Base-by-base conservation (phyloP, 2,329 filamentous ascomycete genomes). In the Colletotrichum eremochloae region DNA sequence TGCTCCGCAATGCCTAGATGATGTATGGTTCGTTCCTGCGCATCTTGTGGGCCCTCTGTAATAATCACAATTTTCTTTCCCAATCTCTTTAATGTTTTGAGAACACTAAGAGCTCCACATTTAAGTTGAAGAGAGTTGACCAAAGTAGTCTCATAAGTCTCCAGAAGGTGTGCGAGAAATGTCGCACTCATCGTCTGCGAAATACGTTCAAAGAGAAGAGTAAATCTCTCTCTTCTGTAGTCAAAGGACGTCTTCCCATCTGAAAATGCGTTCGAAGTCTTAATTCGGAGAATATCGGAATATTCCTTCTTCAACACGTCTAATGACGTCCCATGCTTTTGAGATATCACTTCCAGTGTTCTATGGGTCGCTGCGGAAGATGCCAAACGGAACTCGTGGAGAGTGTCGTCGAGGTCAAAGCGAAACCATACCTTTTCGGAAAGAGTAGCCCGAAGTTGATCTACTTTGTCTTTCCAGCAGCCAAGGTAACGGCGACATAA, bases 391-490 rank as follows among this genome's bases (percentile, higher is more conserved):
- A 86, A 87, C 57, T 84, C 80, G 69, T 87, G 85, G 1, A 87
- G 77, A 0, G 84, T 86, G 73, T 86, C 84, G 67, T 87, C 85
- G 7, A 87, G 81, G 52, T 86, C 85, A 64, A 87, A 86, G 1
- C 81, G 83, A 48, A 85, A 80, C 83, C 84, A 86, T 38, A 11
- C 5, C 36, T 38, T 38, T 38, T 38, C 36, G 36, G 36, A 38
- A 9, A 11, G 36, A 38, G 36, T 38, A 11, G 36, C 36, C 2
- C 36, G 36, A 38, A 38, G 36, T 38, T 38, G 36, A 9, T 11
- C 5, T 11, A 38, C 6, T 38, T 38, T 38, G 36, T 11, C 36
- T 9, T 38, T 38, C 36, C 36, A 38, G 36, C 36, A 38, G 36
- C 36, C 6, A 11, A 38, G 36, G 9, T 38, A 38, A 38, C 6